These are phyloP conservation scores for Themeda triandra DNA, from an alignment of 176 grass and related monocot species.

Conservation along the genomic window DNA sequence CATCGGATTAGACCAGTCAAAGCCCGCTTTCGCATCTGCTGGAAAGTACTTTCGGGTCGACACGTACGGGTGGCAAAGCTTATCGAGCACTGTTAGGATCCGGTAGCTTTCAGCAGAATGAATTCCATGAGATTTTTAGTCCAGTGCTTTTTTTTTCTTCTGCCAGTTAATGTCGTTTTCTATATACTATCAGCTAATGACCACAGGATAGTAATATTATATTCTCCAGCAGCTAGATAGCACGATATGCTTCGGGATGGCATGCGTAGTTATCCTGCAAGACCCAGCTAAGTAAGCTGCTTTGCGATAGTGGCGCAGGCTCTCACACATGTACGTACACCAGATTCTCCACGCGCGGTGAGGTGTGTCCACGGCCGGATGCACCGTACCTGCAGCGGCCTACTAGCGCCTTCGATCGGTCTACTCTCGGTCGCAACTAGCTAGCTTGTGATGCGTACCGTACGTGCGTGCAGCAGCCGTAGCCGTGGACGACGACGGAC, in stretches of 20 bases:
- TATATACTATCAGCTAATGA: background rate
- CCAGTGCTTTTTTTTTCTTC: background rate
- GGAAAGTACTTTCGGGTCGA: constrained; percentile 9
- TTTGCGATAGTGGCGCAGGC: background rate
- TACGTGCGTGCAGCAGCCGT: background rate
- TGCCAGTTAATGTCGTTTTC: background rate
- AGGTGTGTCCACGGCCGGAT: no score
- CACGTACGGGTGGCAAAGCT: background rate
- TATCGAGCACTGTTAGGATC: background rate
- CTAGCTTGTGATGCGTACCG: no score
- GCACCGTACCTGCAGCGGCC: no score
- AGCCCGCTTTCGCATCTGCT: background rate
- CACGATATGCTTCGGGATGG: background rate
- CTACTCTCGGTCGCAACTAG: no score
- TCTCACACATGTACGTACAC: background rate
- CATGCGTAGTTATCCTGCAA: background rate
- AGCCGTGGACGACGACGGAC: no score
- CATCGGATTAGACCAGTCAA: constrained; percentile 6
- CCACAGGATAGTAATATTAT: background rate
- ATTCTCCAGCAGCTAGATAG: background rate
- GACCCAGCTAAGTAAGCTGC: background rate
- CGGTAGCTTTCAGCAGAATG: constrained; percentile 12
- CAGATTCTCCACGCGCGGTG: background rate
- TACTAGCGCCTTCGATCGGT: no score
- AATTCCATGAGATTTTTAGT: background rate